These are phyloP conservation scores for Gentiana straminea DNA, from an alignment of 257 asterid species.

Conservation along the genomic window DNA sequence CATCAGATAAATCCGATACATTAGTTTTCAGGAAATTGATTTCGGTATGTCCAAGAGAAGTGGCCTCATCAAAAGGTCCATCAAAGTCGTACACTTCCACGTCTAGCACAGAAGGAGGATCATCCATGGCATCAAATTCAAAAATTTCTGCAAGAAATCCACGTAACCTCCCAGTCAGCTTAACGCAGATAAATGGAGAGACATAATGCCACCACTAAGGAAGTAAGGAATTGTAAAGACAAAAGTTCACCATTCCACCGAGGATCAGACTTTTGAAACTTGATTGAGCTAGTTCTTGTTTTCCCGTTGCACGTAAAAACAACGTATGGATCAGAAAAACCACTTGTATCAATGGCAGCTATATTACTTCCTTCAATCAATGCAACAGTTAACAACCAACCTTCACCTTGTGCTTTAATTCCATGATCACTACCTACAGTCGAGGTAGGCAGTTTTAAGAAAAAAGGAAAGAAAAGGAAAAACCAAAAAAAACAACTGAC, in stretches of 20 bases:
- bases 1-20: constrained; percentile 74
- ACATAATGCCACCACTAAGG: neutral
- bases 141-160: constrained; percentile 65
- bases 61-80: constrained; percentile 90
- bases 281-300: constrained; percentile 83
- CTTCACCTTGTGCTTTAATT: constrained; percentile 89
- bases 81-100: constrained; percentile 89
- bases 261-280: constrained; percentile 80
- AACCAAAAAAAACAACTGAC: constrained; percentile 8
- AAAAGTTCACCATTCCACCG: constrained; percentile 67
- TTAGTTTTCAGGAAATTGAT: constrained; percentile 71
- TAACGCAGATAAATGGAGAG: constrained; percentile 7
- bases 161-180: constrained; percentile 9
- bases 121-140: constrained; percentile 99
- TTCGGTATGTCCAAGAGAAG: constrained; percentile 84
- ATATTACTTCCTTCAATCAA: constrained; percentile 75
- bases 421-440: constrained; percentile 88
- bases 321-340: constrained; percentile 91
- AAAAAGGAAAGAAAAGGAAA: constrained; percentile 7
- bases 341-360: constrained; percentile 84
- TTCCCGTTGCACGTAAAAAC: constrained; percentile 95
- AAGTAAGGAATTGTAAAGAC: neutral
- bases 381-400: constrained; percentile 97
- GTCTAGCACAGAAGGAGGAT: constrained; percentile 87
- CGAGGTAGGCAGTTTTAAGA: constrained; percentile 4